Evolutionary conservation across 352 stramenopile genomes (phyloP).

Genomic region (Globisporangium paroecandrum): DNA sequence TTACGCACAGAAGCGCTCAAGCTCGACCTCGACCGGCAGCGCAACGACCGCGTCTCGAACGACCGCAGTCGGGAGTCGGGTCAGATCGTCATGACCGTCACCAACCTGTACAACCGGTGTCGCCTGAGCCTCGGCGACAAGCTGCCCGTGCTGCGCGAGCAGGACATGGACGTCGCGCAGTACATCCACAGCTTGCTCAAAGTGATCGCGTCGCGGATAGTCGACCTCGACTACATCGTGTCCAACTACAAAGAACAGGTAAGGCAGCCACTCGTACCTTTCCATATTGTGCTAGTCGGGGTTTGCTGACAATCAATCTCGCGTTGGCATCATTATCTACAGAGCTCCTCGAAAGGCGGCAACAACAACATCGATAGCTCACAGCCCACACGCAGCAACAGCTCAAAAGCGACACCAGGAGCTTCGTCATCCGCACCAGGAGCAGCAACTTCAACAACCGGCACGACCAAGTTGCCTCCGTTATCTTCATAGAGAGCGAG

Average conservation of each 20-base stretch:
- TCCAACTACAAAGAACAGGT: constrained; percentile 68
- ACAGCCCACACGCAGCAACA: constrained; percentile 2
- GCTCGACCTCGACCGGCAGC: constrained; percentile 78
- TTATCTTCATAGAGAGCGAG: constrained; percentile 6
- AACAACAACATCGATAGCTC: constrained; percentile 3
- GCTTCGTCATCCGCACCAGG: neutral
- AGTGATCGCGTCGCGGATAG: constrained; percentile 74
- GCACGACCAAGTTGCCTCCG: constrained; percentile 11
- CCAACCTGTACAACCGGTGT: constrained; percentile 90
- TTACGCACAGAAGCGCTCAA: constrained; percentile 73
- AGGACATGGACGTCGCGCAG: constrained; percentile 69
- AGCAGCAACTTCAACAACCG: neutral
- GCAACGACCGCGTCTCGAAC: constrained; percentile 73
- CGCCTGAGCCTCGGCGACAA: constrained; percentile 70
- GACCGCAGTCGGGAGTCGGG: constrained; percentile 82
- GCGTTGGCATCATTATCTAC: neutral
- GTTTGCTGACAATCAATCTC: neutral
- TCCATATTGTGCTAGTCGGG: neutral
- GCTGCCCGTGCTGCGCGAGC: constrained; percentile 64
- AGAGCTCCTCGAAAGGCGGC: constrained; percentile 11
- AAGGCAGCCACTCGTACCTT: neutral
- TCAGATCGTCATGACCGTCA: constrained; percentile 89
- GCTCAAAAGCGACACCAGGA: neutral
- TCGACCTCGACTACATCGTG: constrained; percentile 85
- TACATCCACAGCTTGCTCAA: constrained; percentile 78